Evolutionary conservation across 2,329 filamentous ascomycete genomes (phyloP).

Genomic region (Fusarium cicatricum): DNA sequence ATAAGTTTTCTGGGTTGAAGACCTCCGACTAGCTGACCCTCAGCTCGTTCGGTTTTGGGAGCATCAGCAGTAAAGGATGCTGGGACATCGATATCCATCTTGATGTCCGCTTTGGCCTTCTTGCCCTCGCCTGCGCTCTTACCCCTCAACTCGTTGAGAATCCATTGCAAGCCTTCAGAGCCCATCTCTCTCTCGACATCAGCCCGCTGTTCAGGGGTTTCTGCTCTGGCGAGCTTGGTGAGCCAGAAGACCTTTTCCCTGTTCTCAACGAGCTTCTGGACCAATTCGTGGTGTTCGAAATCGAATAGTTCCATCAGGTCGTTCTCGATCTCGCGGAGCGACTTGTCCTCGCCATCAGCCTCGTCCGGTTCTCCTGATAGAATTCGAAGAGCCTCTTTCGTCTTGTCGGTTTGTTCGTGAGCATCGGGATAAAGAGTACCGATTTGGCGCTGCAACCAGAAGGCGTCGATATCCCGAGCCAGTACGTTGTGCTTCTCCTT

Average conservation of each 20-base stretch:
- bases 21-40: conserved; percentile 78
- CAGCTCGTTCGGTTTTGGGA: conserved; percentile 63
- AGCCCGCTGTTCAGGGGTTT: conserved; percentile 77
- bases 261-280: conserved; percentile 90
- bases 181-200: conserved; percentile 91
- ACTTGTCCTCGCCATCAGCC: conserved; percentile 79
- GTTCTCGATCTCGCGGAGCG: conserved; percentile 93
- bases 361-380: conserved; percentile 78
- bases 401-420: conserved; percentile 93
- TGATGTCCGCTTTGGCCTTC: conserved; percentile 81
- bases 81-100: conserved; percentile 90
- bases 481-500: conserved; percentile 72
- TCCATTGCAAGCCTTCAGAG: conserved; percentile 84
- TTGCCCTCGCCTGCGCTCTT: conserved; percentile 68
- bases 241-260: conserved; percentile 96
- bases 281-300: conserved; percentile 93
- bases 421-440: conserved; percentile 89
- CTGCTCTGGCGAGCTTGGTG: conserved; percentile 83
- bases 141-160: conserved; percentile 87
- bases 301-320: conserved; percentile 98
- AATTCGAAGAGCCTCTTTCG: conserved; percentile 81
- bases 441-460: conserved; percentile 95
- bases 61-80: conserved; percentile 61
- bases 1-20: conserved; percentile 87
- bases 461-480: conserved; percentile 93